Evolutionary conservation across 768 basidiomycete species (phyloP), one percentile per base, ranked within the genome.

Genomic region (Baorangia bicolor): DNA sequence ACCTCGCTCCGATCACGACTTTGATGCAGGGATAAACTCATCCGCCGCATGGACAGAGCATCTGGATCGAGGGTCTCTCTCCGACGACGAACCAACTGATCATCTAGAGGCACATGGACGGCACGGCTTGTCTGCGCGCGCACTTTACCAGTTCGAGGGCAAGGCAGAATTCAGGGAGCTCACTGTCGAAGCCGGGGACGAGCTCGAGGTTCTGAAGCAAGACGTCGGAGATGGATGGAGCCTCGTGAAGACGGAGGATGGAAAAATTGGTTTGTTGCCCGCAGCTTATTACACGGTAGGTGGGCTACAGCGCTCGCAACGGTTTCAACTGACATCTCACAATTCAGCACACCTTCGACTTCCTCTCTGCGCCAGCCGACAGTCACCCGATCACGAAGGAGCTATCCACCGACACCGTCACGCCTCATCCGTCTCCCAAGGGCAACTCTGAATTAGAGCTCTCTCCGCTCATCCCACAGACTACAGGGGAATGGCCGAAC

Each of bases 161-260:
- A 87, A 89, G 67, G 72, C 79, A 1, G 87, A 91, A 62, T 90
- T 88, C 62, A 77, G 84, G 41, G 90, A 92, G 69, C 77, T 92
- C 23, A 75, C 68, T 8, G 81, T 90, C 18, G 75, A 77, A 52
- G 88, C 87, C 1, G 90, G 90, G 13, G 87, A 90, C 59, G 79
- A 79, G 57, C 68, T 94, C 21, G 81, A 85, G 45, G 74, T 91
- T n/a, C 64, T 94, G 47, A 86, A 82, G 58, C 87, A 89, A 57
- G 79, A 89, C 50, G 76, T 85, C 1, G 84, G 83, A 8, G 88
- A 91, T 59, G 90, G 90, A 6, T 92, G 90, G 90, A 91, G 90
- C 71, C 75, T 92, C 34, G 86, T 87, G 14, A 82, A 76, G 72
- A 78, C 75, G 55, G 70, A 62, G 12, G 74, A 69, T n/a, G 83